A percentile compares a stretch with the other conserved stretches of the same genome.
Conservation (phyloP, 371 early-diverging fungal genomes). For the Globomyces sp. region DNA sequence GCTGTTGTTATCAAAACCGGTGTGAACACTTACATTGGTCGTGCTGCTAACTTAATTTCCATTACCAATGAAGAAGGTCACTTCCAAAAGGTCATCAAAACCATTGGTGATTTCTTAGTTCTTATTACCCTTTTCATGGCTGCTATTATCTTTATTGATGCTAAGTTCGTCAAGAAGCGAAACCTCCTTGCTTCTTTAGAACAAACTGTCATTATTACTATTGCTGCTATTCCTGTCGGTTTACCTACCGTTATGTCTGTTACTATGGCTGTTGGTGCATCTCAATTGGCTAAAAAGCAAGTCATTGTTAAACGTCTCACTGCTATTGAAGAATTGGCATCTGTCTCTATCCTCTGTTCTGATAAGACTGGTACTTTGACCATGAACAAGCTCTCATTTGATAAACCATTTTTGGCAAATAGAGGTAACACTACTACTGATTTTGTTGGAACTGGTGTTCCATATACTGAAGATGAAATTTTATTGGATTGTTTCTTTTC, state of each 20-base stretch:
- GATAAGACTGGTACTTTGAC: slow-evolving; percentile 98
- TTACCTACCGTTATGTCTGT: slow-evolving; percentile 96
- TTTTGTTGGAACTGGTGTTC: slow-evolving; percentile 37
- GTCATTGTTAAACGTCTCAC: slow-evolving; percentile 95
- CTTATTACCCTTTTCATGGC: slow-evolving; percentile 75
- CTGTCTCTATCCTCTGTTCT: slow-evolving; percentile 90
- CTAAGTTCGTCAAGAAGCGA: slow-evolving; percentile 15
- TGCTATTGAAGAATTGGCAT: slow-evolving; percentile 93
- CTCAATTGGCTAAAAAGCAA: slow-evolving; percentile 86
- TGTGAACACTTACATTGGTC: slow-evolving; percentile 85
- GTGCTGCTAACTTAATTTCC: slow-evolving; percentile 85
- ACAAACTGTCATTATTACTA: slow-evolving; percentile 85
- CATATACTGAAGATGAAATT: slow-evolving; percentile 75
- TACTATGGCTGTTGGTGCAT: slow-evolving; percentile 94
- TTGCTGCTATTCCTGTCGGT: slow-evolving; percentile 97
- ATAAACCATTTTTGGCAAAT: slow-evolving; percentile 63
- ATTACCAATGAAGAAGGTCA: slow-evolving; percentile 79
- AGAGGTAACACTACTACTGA: slow-evolving; percentile 41
- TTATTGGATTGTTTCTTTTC: slow-evolving; percentile 81
- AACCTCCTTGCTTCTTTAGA: slow-evolving; percentile 60
- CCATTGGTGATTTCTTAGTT: slow-evolving; percentile 91
- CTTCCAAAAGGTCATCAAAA: slow-evolving; percentile 87
- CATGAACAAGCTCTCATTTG: slow-evolving; percentile 81
- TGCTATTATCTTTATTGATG: slow-evolving; percentile 72
- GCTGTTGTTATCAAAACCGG: slow-evolving; percentile 88